Evolutionary conservation across 1,284 basidiomycete species (phyloP).

Genomic region (Sanghuangporus baumii): DNA sequence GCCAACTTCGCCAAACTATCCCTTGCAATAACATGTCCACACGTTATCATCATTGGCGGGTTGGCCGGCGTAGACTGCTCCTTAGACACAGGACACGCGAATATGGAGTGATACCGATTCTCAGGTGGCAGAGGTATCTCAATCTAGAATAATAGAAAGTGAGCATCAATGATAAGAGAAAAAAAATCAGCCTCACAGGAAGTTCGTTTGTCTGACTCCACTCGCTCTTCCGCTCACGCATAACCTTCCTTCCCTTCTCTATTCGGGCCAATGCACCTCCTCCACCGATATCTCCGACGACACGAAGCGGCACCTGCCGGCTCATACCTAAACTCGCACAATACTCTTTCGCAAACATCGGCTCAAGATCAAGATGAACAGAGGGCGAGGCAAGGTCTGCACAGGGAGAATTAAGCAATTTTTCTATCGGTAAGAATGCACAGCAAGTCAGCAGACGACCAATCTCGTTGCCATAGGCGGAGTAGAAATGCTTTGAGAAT

Average conservation of each 20-base stretch:
- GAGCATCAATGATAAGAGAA: not conserved
- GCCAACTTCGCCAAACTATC: constrained; percentile 84
- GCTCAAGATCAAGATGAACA: constrained; percentile 71
- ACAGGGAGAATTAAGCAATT: constrained; percentile 66
- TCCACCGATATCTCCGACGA: constrained; percentile 87
- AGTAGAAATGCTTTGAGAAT: constrained; percentile 65
- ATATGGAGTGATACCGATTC: constrained; percentile 93
- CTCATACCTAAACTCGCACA: constrained; percentile 86
- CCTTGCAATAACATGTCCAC: constrained; percentile 90
- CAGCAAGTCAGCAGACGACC: constrained; percentile 74
- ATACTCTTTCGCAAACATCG: constrained; percentile 84
- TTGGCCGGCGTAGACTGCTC: constrained; percentile 92
- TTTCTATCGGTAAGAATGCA: constrained; percentile 61
- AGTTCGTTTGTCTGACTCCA: constrained; percentile 88
- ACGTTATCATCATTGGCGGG: constrained; percentile 96
- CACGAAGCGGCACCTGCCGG: constrained; percentile 79
- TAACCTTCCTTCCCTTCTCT: constrained; percentile 88
- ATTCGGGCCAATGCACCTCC: constrained; percentile 85
- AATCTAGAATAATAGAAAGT: constrained; percentile 51
- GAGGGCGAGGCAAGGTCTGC: constrained; percentile 63
- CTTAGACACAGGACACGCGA: constrained; percentile 96
- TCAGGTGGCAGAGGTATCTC: constrained; percentile 86
- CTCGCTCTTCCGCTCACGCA: constrained; percentile 88
- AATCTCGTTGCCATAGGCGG: constrained; percentile 61
- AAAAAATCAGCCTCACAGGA: constrained; percentile 54